Conservation (phyloP, 345 rosid species). For the Hirschfeldia incana region DNA sequence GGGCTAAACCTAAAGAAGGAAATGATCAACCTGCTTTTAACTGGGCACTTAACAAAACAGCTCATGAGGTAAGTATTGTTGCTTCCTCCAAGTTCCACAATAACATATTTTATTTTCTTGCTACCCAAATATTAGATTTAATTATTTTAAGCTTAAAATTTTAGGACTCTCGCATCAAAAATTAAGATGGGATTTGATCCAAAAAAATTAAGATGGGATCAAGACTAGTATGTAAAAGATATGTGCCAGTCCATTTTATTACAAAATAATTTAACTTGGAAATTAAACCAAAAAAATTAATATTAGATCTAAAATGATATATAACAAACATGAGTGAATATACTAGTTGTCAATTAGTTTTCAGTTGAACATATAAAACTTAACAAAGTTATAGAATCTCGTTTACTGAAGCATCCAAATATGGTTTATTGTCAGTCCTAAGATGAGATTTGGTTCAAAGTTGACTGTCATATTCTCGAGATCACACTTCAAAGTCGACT, state of each 20-base stretch:
- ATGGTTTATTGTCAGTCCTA: neutral
- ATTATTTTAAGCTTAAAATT: neutral
- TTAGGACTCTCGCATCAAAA: neutral
- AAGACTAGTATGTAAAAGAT: neutral
- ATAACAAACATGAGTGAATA: neutral
- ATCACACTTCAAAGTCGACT: neutral
- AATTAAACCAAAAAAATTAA: neutral
- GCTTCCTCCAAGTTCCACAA: neutral
- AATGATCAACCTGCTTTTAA: constrained; percentile 59
- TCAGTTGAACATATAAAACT: neutral
- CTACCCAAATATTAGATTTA: neutral
- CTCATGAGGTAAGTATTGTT: constrained; percentile 52
- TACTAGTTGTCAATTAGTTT: neutral
- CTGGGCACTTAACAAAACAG: constrained; percentile 63
- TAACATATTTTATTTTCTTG: neutral
- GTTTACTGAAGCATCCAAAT: neutral
- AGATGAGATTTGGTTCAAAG: neutral
- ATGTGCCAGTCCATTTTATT: neutral
- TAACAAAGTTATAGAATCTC: neutral
- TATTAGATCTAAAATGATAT: neutral
- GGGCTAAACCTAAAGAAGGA: constrained; percentile 69
- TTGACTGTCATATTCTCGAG: neutral
- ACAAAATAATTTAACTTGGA: neutral
- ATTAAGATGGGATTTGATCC: neutral
- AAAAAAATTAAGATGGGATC: neutral